phyloP scores from a whole-genome alignment of 1,139 yeast genomes.

The Blastobotrys capitulatus region DNA sequence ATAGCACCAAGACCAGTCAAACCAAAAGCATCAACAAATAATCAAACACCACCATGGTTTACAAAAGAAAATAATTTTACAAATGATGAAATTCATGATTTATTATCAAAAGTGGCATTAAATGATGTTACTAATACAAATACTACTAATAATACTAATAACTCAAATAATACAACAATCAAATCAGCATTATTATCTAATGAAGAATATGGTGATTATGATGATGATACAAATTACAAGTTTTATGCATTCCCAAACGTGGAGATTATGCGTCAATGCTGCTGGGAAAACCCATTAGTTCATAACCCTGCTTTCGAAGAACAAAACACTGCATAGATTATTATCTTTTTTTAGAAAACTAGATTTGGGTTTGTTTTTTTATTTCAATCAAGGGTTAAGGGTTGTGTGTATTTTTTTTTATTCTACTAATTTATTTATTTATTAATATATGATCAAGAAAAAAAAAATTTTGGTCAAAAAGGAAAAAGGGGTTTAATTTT shows the following conservation, averaged over 20 bases:
- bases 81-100: background rate
- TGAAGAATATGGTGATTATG: background rate
- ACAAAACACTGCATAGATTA: background rate
- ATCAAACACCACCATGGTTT: background rate
- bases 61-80: background rate
- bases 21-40: background rate
- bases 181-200: background rate
- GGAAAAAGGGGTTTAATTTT: too few species aligned
- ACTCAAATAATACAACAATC: too few species aligned
- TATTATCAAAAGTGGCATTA: background rate
- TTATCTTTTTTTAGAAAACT: background rate
- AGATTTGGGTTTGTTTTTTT: too few species aligned
- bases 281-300: constrained; percentile 25
- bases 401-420: too few species aligned
- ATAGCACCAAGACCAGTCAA: constrained; percentile 2
- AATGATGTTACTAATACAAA: background rate
- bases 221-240: background rate
- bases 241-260: constrained; percentile 20
- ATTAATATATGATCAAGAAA: too few species aligned
- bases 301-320: constrained; percentile 22
- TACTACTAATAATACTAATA: background rate
- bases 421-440: background rate
- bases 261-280: constrained; percentile 20
- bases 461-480: too few species aligned
- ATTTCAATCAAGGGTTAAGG: too few species aligned